Conservation (phyloP, 805 yeast species). For the Saturnispora mendoncae region DNA sequence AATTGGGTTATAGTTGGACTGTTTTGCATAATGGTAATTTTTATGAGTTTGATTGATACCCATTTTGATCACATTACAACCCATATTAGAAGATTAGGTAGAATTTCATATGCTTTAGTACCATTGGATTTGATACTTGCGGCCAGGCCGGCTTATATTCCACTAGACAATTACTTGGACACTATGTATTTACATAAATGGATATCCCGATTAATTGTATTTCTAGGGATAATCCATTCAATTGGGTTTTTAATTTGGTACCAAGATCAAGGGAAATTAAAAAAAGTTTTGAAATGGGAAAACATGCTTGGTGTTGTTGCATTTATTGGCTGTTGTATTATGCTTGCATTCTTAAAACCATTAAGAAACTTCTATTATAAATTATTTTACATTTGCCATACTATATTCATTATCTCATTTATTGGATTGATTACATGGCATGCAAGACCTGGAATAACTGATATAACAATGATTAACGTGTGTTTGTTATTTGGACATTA, state of each 20-base stretch:
- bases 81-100: conserved; percentile 49
- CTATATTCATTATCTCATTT: conserved; percentile 38
- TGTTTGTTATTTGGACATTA: conserved; percentile 32
- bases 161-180: conserved; percentile 42
- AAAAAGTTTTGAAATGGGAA: conserved; percentile 29
- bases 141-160: conserved; percentile 46
- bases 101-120: conserved; percentile 48
- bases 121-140: conserved; percentile 51
- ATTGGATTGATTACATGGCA: conserved; percentile 44
- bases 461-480: conserved; percentile 26
- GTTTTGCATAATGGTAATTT: neutral
- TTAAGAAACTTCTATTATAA: conserved; percentile 43
- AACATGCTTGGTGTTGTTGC: conserved; percentile 49
- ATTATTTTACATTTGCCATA: conserved; percentile 50
- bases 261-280: conserved; percentile 23
- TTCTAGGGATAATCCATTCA: conserved; percentile 41
- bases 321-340: conserved; percentile 28
- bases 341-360: conserved; percentile 36
- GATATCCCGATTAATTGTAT: conserved; percentile 51
- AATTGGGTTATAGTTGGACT: conserved; percentile 2
- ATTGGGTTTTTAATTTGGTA: conserved; percentile 46
- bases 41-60: conserved; percentile 27
- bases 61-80: conserved; percentile 28
- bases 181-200: conserved; percentile 58
- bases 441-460: conserved; percentile 60